phyloP scores from a whole-genome alignment of 2,329 filamentous ascomycete genomes.

The Verticillium isaacii region DNA sequence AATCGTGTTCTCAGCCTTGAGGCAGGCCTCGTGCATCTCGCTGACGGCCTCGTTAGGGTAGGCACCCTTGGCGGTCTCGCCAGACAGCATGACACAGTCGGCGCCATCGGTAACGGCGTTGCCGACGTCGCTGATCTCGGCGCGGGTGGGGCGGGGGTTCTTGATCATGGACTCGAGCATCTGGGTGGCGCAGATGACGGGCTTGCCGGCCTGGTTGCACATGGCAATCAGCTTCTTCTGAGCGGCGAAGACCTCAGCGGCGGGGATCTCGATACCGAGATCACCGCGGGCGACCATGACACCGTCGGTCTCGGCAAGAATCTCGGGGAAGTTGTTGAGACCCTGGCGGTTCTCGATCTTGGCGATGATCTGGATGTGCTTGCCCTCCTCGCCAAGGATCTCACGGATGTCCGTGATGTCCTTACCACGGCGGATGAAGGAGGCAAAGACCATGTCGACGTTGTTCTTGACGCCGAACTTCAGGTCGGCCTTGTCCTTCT shows the following conservation, averaged over 20 bases:
- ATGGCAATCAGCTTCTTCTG: slow-evolving; percentile 99
- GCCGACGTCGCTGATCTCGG: slow-evolving; percentile 96
- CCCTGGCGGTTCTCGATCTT: slow-evolving; percentile 99
- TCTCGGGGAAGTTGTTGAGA: slow-evolving; percentile 99
- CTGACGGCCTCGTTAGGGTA: slow-evolving; percentile 89
- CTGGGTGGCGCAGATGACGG: slow-evolving; percentile 97
- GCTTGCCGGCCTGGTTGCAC: slow-evolving; percentile 99
- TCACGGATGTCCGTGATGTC: slow-evolving; percentile 91
- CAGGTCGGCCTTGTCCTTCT: slow-evolving; percentile 96
- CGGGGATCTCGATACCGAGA: slow-evolving; percentile 96
- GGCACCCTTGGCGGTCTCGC: slow-evolving; percentile 95
- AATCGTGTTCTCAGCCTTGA: slow-evolving; percentile 95
- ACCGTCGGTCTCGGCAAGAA: slow-evolving; percentile 92
- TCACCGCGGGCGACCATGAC: slow-evolving; percentile 99
- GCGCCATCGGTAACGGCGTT: slow-evolving; percentile 97
- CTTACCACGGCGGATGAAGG: slow-evolving; percentile 90
- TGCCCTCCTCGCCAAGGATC: slow-evolving; percentile 85
- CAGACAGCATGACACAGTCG: slow-evolving; percentile 99
- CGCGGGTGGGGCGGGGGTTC: slow-evolving; percentile 96
- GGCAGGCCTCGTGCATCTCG: slow-evolving; percentile 98
- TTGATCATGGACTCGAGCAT: slow-evolving; percentile 99
- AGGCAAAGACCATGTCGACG: slow-evolving; percentile 98
- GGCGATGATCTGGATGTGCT: slow-evolving; percentile 98
- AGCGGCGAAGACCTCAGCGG: slow-evolving; percentile 96
- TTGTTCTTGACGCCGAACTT: slow-evolving; percentile 96